A percentile compares a stretch with the other conserved stretches of the same genome.
phyloP scores from a whole-genome alignment of 352 stramenopile genomes.

The Phytophthora cryptogea region DNA sequence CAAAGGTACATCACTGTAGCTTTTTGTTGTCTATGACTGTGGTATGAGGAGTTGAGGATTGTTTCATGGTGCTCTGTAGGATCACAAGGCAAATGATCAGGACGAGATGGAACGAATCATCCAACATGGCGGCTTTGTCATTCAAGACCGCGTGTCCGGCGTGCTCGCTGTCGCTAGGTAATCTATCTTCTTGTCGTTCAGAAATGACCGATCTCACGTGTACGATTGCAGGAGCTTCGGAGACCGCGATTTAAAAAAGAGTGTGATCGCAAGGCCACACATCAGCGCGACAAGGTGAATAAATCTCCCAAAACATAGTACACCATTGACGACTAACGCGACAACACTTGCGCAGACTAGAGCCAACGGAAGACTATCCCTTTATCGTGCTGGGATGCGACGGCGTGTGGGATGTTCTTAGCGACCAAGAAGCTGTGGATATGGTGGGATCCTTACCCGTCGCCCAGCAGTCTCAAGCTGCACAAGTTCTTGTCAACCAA shows the following conservation, averaged over 20 bases:
- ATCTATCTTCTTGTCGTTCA: neutral
- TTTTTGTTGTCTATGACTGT: neutral
- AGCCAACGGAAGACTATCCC: conserved; percentile 47
- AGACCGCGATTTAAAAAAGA: conserved; percentile 74
- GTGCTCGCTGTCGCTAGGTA: conserved; percentile 79
- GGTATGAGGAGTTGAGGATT: neutral
- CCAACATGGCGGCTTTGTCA: conserved; percentile 67
- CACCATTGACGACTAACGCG: conserved; percentile 5
- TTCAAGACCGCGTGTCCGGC: conserved; percentile 69
- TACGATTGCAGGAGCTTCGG: conserved; percentile 68
- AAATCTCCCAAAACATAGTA: neutral
- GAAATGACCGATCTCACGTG: conserved; percentile 4
- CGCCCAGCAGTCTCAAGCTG: conserved; percentile 46
- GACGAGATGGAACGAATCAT: conserved; percentile 63
- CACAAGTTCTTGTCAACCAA: conserved; percentile 58
- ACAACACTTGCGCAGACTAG: conserved; percentile 37
- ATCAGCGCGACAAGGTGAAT: conserved; percentile 49
- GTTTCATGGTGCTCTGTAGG: conserved; percentile 20
- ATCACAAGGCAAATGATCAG: conserved; percentile 74
- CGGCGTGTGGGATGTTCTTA: conserved; percentile 79
- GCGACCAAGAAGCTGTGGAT: conserved; percentile 74
- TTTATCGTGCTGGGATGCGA: conserved; percentile 83
- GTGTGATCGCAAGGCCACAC: conserved; percentile 57
- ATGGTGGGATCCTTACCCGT: conserved; percentile 47
- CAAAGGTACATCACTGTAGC: conserved; percentile 36